A percentile compares a stretch with the other conserved stretches of the same genome.
Conservation (phyloP, 2,329 filamentous ascomycete genomes). For the Dactylellina sp. region DNA sequence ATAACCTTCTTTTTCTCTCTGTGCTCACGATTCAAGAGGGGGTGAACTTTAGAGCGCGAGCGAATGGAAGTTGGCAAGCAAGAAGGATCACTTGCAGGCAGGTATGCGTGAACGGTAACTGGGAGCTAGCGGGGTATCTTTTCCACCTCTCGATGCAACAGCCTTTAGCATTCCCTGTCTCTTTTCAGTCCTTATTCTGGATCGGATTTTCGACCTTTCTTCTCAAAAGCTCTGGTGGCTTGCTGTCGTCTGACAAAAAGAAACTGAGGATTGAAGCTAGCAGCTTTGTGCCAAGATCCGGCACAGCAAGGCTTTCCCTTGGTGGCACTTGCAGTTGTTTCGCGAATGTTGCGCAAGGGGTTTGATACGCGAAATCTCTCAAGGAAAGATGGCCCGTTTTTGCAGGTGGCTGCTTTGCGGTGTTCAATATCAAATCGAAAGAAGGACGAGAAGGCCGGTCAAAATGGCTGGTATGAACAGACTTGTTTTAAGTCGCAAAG, state of each 20-base stretch:
- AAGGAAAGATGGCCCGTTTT: conserved; percentile 30
- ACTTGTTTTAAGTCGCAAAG: conserved; percentile 40
- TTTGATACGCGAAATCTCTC: conserved; percentile 50
- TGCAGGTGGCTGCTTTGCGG: conserved; percentile 1
- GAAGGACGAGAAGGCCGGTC: conserved; percentile 16
- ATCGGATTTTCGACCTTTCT: conserved; percentile 36
- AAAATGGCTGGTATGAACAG: conserved; percentile 28
- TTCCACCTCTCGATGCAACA: conserved; percentile 54
- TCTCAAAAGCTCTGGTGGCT: conserved; percentile 34
- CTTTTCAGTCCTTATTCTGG: conserved; percentile 28
- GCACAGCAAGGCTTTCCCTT: conserved; percentile 53
- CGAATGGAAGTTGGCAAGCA: conserved; percentile 7
- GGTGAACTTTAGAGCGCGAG: conserved; percentile 35
- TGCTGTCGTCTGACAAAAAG: conserved; percentile 53
- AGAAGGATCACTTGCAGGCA: conserved; percentile 54
- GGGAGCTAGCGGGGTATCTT: conserved; percentile 55
- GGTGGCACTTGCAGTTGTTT: conserved; percentile 50
- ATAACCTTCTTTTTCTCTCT: conserved; percentile 34
- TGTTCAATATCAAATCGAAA: conserved; percentile 22
- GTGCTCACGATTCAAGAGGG: conserved; percentile 36
- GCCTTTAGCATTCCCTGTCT: conserved; percentile 54
- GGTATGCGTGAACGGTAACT: conserved; percentile 47
- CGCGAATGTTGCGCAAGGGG: conserved; percentile 56
- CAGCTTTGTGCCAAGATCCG: conserved; percentile 44
- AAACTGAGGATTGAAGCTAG: conserved; percentile 38